These are phyloP conservation scores for Linderniella brevidens DNA, from an alignment of 257 asterid genomes.

Conservation along the genomic window DNA sequence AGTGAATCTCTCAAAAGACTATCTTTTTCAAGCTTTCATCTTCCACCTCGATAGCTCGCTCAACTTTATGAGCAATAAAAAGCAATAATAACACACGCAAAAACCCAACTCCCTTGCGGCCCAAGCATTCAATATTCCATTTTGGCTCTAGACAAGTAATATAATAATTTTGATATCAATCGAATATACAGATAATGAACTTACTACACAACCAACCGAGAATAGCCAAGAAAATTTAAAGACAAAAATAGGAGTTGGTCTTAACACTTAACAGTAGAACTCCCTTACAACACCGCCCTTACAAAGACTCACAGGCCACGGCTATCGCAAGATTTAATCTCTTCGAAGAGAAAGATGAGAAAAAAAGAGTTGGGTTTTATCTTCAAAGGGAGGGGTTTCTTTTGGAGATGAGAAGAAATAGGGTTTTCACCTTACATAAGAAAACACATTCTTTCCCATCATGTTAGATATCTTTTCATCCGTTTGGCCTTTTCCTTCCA, in stretches of 20 bases:
- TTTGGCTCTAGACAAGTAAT: background rate
- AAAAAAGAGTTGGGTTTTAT: too few species aligned
- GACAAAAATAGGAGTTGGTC: slow-evolving; percentile 44
- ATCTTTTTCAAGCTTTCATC: slow-evolving; percentile 15
- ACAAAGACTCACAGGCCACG: background rate
- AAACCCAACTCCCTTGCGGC: slow-evolving; percentile 19
- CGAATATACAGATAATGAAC: slow-evolving; percentile 9
- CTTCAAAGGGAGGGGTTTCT: too few species aligned
- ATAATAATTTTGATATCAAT: background rate
- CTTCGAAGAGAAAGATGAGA: too few species aligned
- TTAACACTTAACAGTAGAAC: slow-evolving; percentile 42
- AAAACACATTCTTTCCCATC: too few species aligned
- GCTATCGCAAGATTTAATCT: too few species aligned
- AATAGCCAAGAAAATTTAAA: slow-evolving; percentile 37
- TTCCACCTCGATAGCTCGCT: slow-evolving; percentile 9
- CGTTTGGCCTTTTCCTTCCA: too few species aligned
- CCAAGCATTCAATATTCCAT: slow-evolving; percentile 17
- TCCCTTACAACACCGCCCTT: slow-evolving; percentile 23
- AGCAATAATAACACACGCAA: slow-evolving; percentile 22
- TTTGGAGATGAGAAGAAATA: too few species aligned
- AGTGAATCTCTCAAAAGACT: background rate
- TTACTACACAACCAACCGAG: slow-evolving; percentile 43
- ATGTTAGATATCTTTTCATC: too few species aligned
- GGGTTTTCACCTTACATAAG: too few species aligned
- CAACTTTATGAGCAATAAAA: slow-evolving; percentile 8